Evolutionary conservation across 1,284 basidiomycete species (phyloP).

Genomic region (Anthracocystis setariae): DNA sequence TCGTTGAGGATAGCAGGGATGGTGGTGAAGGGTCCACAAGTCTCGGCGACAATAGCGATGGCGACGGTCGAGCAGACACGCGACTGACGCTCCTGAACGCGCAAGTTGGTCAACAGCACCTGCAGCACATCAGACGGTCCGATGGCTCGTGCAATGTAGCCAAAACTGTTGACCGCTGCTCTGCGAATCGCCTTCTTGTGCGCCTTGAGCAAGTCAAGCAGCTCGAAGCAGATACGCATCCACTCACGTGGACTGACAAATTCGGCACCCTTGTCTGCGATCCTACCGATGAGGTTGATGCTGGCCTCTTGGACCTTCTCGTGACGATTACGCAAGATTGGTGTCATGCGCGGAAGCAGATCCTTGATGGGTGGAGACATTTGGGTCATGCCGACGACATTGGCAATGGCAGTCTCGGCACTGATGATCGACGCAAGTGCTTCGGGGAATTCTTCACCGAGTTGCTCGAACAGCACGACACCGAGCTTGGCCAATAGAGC

Average conservation of each 20-base stretch:
- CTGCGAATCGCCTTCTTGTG: slow-evolving; percentile 99
- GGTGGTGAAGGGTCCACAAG: slow-evolving; percentile 97
- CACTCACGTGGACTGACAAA: slow-evolving; percentile 98
- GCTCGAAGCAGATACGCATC: slow-evolving; percentile 99
- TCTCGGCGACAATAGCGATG: slow-evolving; percentile 84
- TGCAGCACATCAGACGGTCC: slow-evolving; percentile 98
- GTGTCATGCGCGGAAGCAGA: slow-evolving; percentile 97
- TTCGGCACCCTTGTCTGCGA: slow-evolving; percentile 98
- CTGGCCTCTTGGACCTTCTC: slow-evolving; percentile 99
- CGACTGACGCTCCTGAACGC: slow-evolving; percentile 98
- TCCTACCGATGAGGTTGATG: slow-evolving; percentile 98
- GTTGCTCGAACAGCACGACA: slow-evolving; percentile 95
- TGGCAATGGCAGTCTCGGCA: slow-evolving; percentile 97
- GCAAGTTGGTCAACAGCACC: slow-evolving; percentile 93
- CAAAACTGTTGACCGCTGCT: slow-evolving; percentile 98
- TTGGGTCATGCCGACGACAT: slow-evolving; percentile 99
- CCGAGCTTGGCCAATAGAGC: slow-evolving; percentile 94
- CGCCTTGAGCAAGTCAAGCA: slow-evolving; percentile 95
- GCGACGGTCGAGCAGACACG: slow-evolving; percentile 98
- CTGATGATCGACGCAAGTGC: slow-evolving; percentile 96
- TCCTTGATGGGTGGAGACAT: slow-evolving; percentile 99
- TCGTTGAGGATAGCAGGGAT: slow-evolving; percentile 99
- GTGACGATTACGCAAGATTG: slow-evolving; percentile 96
- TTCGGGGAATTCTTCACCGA: slow-evolving; percentile 99
- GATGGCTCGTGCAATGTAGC: slow-evolving; percentile 98